Conservation (phyloP, 2,329 filamentous ascomycete genomes). For the Fusarium chlamydosporum region DNA sequence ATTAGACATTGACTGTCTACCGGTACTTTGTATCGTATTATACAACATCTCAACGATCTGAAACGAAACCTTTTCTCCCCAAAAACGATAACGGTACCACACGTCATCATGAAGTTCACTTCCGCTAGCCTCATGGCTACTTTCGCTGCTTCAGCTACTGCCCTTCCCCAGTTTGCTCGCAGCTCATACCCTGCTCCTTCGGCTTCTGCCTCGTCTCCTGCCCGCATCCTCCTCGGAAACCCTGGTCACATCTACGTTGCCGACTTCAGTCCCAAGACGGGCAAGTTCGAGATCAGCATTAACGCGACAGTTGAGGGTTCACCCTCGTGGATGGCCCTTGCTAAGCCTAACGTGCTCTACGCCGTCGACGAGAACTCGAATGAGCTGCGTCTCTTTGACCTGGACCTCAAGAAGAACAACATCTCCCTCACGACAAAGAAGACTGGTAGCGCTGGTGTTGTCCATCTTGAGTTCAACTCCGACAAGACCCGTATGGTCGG, state of each 20-base stretch:
- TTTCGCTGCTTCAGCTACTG: conserved; percentile 39
- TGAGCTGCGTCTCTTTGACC: conserved; percentile 57
- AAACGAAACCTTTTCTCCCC: not conserved
- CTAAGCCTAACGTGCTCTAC: conserved; percentile 59
- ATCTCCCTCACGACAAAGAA: conserved; percentile 51
- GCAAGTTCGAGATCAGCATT: conserved; percentile 57
- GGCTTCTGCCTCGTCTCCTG: conserved; percentile 25
- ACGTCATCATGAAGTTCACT: conserved; percentile 44
- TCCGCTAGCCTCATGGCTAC: conserved; percentile 41
- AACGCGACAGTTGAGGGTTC: conserved; percentile 54
- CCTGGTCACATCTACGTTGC: conserved; percentile 59
- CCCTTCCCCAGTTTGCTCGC: conserved; percentile 36
- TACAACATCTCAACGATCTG: not conserved
- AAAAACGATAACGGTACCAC: conserved; percentile 18
- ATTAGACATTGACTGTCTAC: conserved; percentile 30
- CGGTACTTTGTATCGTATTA: conserved; percentile 13
- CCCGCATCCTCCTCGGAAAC: conserved; percentile 59
- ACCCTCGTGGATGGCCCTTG: conserved; percentile 64
- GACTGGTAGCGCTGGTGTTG: conserved; percentile 60
- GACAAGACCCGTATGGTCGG: conserved; percentile 63
- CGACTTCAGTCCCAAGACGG: conserved; percentile 57
- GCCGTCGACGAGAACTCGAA: conserved; percentile 64
- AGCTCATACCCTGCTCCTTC: conserved; percentile 24
- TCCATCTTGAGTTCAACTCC: conserved; percentile 63
- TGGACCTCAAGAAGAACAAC: conserved; percentile 54